Conservation (phyloP, 2,329 filamentous ascomycete genomes). For the Sporothrix luriei region DNA sequence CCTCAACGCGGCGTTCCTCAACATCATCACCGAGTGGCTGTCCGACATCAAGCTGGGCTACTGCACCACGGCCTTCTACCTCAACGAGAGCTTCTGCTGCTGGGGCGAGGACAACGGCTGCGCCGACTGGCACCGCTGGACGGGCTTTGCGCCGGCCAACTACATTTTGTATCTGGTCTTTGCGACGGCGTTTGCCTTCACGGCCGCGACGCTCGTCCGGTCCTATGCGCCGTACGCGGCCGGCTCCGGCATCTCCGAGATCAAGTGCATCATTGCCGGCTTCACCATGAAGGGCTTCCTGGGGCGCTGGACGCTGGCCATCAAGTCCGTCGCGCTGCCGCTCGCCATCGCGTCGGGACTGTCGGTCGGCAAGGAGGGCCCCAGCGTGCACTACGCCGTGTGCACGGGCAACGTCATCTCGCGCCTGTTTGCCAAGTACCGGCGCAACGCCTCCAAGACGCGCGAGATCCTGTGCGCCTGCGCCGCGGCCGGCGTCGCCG, state of each 20-base stretch:
- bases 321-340: conserved; percentile 90
- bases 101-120: conserved; percentile 94
- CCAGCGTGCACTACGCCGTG: conserved; percentile 98
- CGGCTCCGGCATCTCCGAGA: conserved; percentile 95
- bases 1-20: conserved; percentile 87
- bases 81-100: conserved; percentile 97
- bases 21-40: conserved; percentile 96
- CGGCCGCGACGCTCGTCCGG: conserved; percentile 81
- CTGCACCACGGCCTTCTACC: conserved; percentile 91
- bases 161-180: conserved; percentile 88
- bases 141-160: conserved; percentile 73
- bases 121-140: conserved; percentile 87
- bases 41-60: conserved; percentile 95
- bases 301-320: conserved; percentile 84
- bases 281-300: conserved; percentile 99
- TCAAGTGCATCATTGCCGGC: conserved; percentile 98
- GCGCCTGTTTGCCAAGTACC: conserved; percentile 88
- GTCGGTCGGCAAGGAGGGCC: conserved; percentile 95
- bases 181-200: conserved; percentile 79
- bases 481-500: conserved; percentile 90
- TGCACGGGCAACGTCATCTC: conserved; percentile 97
- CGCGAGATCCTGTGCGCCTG: conserved; percentile 93
- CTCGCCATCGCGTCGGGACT: conserved; percentile 91
- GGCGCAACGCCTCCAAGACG: conserved; percentile 87
- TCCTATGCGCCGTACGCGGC: conserved; percentile 94